phyloP scores from a whole-genome alignment of 371 early-diverging fungal genomes.

The Rhizopus sp. region DNA sequence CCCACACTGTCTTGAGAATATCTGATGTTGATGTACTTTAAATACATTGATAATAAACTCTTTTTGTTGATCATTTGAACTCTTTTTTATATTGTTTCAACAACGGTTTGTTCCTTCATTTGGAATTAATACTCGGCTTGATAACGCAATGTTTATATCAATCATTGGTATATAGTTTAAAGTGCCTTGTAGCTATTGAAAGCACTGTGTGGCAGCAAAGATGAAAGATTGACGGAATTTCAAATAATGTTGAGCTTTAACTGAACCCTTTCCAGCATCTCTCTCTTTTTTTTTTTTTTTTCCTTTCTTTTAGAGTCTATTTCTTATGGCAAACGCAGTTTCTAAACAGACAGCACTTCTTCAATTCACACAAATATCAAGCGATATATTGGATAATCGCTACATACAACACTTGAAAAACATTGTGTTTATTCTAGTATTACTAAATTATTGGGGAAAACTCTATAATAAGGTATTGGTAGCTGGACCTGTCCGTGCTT shows the following conservation, averaged over 20 bases:
- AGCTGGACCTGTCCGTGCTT: conserved; percentile 57
- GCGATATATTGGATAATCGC: conserved; percentile 18
- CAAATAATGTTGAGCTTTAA: too few relatives aligned
- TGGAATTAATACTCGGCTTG: too few relatives aligned
- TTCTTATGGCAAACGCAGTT: conserved; percentile 5
- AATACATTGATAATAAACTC: background rate
- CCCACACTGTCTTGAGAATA: conserved; percentile 79
- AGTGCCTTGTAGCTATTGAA: too few relatives aligned
- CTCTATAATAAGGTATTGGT: conserved; percentile 57
- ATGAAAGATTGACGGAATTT: too few relatives aligned
- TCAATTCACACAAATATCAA: conserved; percentile 13
- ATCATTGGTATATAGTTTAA: too few relatives aligned
- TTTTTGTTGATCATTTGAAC: background rate
- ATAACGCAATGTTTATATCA: too few relatives aligned
- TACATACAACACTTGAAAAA: conserved; percentile 47
- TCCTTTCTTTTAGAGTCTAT: background rate
- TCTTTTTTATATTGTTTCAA: too few relatives aligned
- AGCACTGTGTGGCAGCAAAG: too few relatives aligned
- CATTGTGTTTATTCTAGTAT: conserved; percentile 59
- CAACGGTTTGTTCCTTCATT: too few relatives aligned
- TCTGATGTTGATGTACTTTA: conserved; percentile 66
- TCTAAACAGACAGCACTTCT: conserved; percentile 7
- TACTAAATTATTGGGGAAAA: conserved; percentile 54
- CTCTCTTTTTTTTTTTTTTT: background rate
- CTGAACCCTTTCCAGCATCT: too few relatives aligned